A percentile compares a stretch with the other conserved stretches of the same genome.
Evolutionary conservation across 2,329 filamentous ascomycete species (phyloP).

Genomic region (Colletotrichum coccodes): DNA sequence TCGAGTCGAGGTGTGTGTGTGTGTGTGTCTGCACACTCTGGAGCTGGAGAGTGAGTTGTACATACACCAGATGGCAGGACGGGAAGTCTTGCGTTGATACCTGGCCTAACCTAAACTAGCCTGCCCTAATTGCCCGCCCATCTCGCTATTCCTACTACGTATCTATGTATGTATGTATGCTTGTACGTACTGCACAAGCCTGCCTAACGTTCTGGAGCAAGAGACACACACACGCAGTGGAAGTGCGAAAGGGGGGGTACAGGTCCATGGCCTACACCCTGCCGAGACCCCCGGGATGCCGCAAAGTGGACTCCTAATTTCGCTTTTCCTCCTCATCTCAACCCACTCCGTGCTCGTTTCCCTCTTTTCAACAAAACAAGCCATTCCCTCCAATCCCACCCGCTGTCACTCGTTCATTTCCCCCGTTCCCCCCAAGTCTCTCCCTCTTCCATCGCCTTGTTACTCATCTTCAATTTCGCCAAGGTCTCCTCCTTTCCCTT

Average conservation of each 20-base stretch:
- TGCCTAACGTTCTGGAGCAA: background rate
- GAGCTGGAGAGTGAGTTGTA: conserved; percentile 14
- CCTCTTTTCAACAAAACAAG: conserved; percentile 53
- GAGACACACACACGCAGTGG: background rate
- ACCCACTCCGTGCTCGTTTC: conserved; percentile 39
- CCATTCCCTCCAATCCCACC: conserved; percentile 45
- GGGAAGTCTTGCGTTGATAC: background rate
- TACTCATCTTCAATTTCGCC: conserved; percentile 33
- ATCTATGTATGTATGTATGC: too few relatives aligned
- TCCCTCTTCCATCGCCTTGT: conserved; percentile 27
- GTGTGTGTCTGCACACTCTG: background rate
- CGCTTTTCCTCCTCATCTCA: conserved; percentile 37
- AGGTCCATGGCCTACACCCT: conserved; percentile 26
- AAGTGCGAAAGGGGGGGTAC: background rate
- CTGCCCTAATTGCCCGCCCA: background rate
- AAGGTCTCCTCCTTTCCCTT: conserved; percentile 28
- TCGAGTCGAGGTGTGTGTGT: background rate
- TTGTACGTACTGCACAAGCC: background rate
- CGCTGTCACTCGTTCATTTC: conserved; percentile 50
- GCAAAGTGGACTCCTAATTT: conserved; percentile 34
- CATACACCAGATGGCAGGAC: conserved; percentile 19
- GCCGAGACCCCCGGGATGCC: conserved; percentile 30
- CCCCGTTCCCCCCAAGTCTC: conserved; percentile 43
- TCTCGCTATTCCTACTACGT: background rate
- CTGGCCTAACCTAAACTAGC: background rate